These are phyloP conservation scores for Solanum hybrid DNA, from an alignment of 305 asterid species.

Conservation along the genomic window DNA sequence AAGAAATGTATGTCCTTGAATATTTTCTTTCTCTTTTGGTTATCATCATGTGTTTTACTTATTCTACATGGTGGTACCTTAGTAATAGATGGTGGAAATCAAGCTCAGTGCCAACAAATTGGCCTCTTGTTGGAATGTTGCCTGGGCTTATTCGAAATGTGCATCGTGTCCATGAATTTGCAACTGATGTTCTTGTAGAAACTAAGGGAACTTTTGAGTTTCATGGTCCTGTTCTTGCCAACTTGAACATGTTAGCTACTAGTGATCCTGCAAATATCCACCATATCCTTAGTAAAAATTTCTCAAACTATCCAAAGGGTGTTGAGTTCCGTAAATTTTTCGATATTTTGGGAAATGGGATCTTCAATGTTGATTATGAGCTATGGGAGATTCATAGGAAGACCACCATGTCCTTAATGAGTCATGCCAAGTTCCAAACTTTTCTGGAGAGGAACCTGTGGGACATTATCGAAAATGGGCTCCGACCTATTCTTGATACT, in stretches of 20 bases:
- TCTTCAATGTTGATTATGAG: slow-evolving; percentile 9
- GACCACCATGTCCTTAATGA: background rate
- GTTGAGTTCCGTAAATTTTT: slow-evolving; percentile 1
- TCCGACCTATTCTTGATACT: background rate
- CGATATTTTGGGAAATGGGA: slow-evolving; percentile 10
- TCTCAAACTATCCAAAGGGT: slow-evolving; percentile 18
- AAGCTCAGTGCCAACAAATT: slow-evolving; percentile 10
- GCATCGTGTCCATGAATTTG: slow-evolving; percentile 3
- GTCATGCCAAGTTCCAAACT: background rate
- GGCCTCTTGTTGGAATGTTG: slow-evolving; percentile 24
- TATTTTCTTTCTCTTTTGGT: background rate
- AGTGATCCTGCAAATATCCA: slow-evolving; percentile 7
- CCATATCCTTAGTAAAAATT: background rate
- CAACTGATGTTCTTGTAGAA: background rate
- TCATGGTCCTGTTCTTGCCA: background rate
- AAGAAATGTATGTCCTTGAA: background rate
- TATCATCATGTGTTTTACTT: background rate
- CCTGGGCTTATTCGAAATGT: slow-evolving; percentile 3
- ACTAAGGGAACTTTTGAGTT: slow-evolving; percentile 5
- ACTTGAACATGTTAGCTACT: slow-evolving; percentile 4
- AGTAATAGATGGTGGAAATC: background rate
- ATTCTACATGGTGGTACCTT: background rate
- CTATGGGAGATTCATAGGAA: slow-evolving; percentile 12
- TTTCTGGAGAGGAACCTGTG: background rate
- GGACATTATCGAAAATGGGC: background rate